phyloP scores from a whole-genome alignment of 2,329 filamentous ascomycete species.

The Colletotrichum melonis region DNA sequence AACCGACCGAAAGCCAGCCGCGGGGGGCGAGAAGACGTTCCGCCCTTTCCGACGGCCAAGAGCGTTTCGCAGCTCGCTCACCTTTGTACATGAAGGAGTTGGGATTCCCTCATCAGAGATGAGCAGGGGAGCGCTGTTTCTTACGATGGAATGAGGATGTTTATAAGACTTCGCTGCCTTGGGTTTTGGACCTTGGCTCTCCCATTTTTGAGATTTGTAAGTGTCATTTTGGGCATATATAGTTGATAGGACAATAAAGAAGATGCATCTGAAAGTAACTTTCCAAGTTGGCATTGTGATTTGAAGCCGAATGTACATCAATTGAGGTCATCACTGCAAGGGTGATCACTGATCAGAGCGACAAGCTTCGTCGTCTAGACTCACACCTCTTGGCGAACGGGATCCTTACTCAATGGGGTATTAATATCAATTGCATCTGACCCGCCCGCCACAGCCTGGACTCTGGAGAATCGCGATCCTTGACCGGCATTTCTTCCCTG shows the following conservation, averaged over 20 bases:
- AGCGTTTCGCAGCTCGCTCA: not conserved
- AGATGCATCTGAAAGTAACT: not conserved
- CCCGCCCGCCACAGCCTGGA: too few species aligned
- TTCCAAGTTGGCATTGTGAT: too few species aligned
- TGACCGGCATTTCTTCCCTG: not conserved
- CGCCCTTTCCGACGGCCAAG: not conserved
- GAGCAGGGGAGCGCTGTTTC: not conserved
- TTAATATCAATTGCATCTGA: not conserved
- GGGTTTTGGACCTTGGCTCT: not conserved
- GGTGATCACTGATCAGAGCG: not conserved
- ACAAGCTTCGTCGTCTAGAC: not conserved
- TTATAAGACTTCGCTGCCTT: not conserved
- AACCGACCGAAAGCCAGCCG: not conserved
- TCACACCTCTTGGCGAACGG: not conserved
- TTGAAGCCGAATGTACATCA: not conserved
- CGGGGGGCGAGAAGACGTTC: slow-evolving; percentile 19
- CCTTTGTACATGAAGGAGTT: slow-evolving; percentile 2
- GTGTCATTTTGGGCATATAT: not conserved
- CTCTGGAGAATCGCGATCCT: not conserved
- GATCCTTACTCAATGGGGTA: not conserved
- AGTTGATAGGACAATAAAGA: slow-evolving; percentile 3
- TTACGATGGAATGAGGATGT: not conserved
- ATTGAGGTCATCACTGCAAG: not conserved
- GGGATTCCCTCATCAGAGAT: not conserved
- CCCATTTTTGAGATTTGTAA: not conserved